phyloP scores from a whole-genome alignment of 805 yeast species.

The Kazachstania psychrophila region DNA sequence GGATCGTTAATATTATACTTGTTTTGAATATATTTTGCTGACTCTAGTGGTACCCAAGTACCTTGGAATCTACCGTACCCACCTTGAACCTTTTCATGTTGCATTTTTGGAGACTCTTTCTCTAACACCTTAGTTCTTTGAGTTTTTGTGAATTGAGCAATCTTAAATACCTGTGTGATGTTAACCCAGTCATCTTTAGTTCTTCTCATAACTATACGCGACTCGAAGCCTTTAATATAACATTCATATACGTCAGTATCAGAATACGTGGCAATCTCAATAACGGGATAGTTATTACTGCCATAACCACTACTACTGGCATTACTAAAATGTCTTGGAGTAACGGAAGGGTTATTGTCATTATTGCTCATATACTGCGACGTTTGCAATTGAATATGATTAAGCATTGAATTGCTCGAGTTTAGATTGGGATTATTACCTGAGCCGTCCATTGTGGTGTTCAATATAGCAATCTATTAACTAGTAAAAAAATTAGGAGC shows the following conservation, averaged over 20 bases:
- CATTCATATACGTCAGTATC: constrained; percentile 51
- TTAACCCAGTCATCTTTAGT: constrained; percentile 90
- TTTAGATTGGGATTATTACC: background rate
- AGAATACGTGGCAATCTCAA: constrained; percentile 39
- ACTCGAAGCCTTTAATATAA: constrained; percentile 44
- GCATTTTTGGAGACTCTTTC: constrained; percentile 59
- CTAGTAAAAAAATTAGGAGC: too few relatives aligned
- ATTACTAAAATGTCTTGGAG: background rate
- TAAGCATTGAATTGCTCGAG: too few relatives aligned
- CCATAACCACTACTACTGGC: too few relatives aligned
- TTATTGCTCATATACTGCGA: background rate
- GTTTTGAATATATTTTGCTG: constrained; percentile 50
- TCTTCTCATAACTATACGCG: constrained; percentile 61
- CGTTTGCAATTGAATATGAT: too few relatives aligned
- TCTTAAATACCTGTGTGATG: constrained; percentile 72
- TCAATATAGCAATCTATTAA: too few relatives aligned
- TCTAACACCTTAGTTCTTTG: constrained; percentile 70
- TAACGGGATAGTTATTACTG: constrained; percentile 16
- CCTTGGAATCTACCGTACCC: constrained; percentile 83
- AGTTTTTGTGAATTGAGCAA: constrained; percentile 70
- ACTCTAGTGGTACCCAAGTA: constrained; percentile 70
- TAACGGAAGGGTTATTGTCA: background rate
- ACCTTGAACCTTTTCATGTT: constrained; percentile 75
- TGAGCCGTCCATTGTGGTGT: too few relatives aligned
- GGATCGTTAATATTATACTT: constrained; percentile 43